Conservation (phyloP, 192 early-diverging fungal species). For the Coemansia sp. region DNA sequence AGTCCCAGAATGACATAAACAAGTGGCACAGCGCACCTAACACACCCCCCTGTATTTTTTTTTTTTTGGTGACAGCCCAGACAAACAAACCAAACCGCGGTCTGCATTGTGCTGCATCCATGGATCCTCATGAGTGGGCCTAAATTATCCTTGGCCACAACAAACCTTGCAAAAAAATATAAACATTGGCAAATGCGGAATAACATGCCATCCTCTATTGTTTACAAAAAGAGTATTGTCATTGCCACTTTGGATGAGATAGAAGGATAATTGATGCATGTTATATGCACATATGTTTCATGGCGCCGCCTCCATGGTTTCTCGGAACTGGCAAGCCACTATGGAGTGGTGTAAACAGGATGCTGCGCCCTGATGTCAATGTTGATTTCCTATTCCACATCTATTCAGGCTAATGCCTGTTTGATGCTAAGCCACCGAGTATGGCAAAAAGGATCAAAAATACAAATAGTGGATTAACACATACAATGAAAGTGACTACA, state of each 20-base stretch:
- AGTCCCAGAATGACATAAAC: background rate
- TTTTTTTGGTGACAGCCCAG: background rate
- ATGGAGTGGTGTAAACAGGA: background rate
- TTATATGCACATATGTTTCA: background rate
- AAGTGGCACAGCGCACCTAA: background rate
- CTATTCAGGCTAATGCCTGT: background rate
- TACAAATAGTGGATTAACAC: background rate
- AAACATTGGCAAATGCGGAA: constrained; percentile 2
- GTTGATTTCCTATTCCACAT: background rate
- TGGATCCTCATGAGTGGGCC: background rate
- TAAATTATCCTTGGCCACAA: constrained; percentile 10
- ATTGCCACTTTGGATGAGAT: background rate
- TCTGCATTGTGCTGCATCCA: background rate
- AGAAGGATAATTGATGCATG: background rate
- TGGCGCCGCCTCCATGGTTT: background rate
- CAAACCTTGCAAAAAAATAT: constrained; percentile 3
- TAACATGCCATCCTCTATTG: background rate
- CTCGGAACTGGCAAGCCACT: background rate
- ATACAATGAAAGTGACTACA: background rate
- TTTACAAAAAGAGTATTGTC: background rate
- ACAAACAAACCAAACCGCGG: background rate
- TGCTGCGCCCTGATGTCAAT: background rate
- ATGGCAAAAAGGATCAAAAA: background rate
- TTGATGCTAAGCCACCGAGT: background rate
- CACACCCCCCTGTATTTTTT: background rate